Conservation (phyloP, 306 rosid species). For the Vicia villosa region DNA sequence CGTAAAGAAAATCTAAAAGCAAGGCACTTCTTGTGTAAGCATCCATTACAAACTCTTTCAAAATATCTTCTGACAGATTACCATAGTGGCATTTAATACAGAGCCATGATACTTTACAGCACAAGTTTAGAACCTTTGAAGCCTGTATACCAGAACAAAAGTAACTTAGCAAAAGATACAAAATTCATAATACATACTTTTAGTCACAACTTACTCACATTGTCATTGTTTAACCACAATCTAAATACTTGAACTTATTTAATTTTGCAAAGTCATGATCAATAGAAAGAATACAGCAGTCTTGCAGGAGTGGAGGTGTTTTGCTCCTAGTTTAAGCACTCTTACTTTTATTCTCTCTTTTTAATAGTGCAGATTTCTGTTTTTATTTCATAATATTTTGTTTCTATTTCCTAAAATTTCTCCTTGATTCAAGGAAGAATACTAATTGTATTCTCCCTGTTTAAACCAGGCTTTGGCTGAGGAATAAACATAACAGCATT, state of each 20-base stretch:
- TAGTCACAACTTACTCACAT: constrained; percentile 16
- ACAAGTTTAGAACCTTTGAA: constrained; percentile 64
- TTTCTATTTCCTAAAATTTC: too few relatives aligned
- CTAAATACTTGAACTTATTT: constrained; percentile 6
- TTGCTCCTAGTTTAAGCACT: neutral
- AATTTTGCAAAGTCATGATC: constrained; percentile 12
- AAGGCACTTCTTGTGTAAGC: constrained; percentile 60
- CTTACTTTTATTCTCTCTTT: neutral
- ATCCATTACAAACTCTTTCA: constrained; percentile 54
- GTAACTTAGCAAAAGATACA: constrained; percentile 27
- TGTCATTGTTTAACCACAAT: constrained; percentile 23
- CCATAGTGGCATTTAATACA: constrained; percentile 52
- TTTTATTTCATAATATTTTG: too few relatives aligned
- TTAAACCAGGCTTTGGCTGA: too few relatives aligned
- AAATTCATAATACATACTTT: constrained; percentile 22
- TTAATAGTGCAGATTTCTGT: too few relatives aligned
- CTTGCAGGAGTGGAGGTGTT: neutral
- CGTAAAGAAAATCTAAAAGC: constrained; percentile 70
- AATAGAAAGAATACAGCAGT: neutral
- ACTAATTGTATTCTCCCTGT: too few relatives aligned
- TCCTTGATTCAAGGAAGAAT: too few relatives aligned
- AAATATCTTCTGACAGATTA: constrained; percentile 51
- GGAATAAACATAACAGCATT: too few relatives aligned
- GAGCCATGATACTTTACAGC: constrained; percentile 78
- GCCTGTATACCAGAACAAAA: constrained; percentile 56